Evolutionary conservation across 1,284 basidiomycete species (phyloP).

Genomic region (Moesziomyces parantarcticus): DNA sequence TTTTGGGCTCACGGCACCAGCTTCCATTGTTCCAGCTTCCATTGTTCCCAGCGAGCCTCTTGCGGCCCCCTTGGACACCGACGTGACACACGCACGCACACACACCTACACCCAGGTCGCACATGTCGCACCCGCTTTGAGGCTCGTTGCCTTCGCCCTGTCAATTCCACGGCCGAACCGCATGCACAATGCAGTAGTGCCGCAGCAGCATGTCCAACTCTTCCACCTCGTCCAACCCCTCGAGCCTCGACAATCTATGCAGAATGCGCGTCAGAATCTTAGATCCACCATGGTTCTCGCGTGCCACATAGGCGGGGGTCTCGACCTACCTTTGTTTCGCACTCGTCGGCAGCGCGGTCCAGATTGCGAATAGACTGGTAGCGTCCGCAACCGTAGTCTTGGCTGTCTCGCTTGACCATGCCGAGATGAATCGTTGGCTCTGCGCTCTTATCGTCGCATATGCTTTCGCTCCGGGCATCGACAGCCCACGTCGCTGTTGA

Average conservation of each 20-base stretch:
- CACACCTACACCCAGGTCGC: no score
- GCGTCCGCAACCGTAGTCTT: slow-evolving; percentile 4
- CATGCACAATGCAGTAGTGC: slow-evolving; percentile 58
- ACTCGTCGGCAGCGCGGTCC: slow-evolving; percentile 28
- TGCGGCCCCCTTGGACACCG: no score
- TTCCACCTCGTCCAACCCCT: slow-evolving; percentile 66
- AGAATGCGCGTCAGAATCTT: no score
- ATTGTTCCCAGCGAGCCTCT: no score
- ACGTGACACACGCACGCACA: no score
- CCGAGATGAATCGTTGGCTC: slow-evolving; percentile 35
- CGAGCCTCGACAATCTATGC: slow-evolving; percentile 50
- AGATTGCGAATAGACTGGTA: slow-evolving; percentile 41
- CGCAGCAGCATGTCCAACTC: slow-evolving; percentile 66
- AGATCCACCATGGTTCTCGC: no score
- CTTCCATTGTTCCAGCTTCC: no score
- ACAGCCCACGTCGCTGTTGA: slow-evolving; percentile 44
- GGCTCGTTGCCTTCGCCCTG: no score
- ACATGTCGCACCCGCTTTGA: no score
- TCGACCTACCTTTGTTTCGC: slow-evolving; percentile 44
- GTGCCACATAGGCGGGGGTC: neutral
- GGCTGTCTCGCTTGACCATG: slow-evolving; percentile 9
- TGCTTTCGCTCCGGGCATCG: slow-evolving; percentile 57
- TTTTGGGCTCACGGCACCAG: no score
- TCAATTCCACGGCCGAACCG: neutral
- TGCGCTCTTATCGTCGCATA: slow-evolving; percentile 52